A percentile compares a stretch with the other conserved stretches of the same genome.
Conservation (phyloP, 441 rosid genomes). For the Viola pubescens region DNA sequence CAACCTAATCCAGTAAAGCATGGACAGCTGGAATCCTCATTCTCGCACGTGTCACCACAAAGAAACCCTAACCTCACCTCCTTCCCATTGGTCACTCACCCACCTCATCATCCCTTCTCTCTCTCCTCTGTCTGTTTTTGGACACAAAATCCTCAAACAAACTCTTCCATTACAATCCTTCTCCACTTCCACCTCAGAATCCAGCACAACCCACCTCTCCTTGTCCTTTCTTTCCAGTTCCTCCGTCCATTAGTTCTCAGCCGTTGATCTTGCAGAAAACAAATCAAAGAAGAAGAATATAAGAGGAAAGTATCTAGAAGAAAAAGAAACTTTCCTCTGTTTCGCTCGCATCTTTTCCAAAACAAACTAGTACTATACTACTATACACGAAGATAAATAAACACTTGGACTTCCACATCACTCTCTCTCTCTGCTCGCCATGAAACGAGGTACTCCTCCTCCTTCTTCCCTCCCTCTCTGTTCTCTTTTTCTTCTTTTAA, state of each 20-base stretch:
- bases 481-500: neutral
- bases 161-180: no score
- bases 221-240: neutral
- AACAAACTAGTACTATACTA: no score
- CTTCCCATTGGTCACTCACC: neutral
- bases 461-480: neutral
- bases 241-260: constrained; percentile 1
- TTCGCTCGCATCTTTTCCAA: neutral
- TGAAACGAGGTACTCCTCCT: constrained; percentile 34
- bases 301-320: constrained; percentile 2
- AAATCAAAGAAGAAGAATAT: constrained; percentile 5
- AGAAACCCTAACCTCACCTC: constrained; percentile 40
- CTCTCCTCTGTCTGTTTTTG: neutral
- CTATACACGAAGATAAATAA: neutral
- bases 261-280: constrained; percentile 29
- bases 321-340: constrained; percentile 5
- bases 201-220: neutral
- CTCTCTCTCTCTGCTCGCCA: constrained; percentile 30
- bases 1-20: constrained; percentile 45
- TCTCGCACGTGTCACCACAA: constrained; percentile 57
- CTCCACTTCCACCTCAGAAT: neutral
- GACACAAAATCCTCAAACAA: neutral
- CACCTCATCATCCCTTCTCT: neutral
- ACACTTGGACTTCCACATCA: constrained; percentile 68
- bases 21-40: constrained; percentile 56